phyloP scores from a whole-genome alignment of 371 early-diverging fungal genomes.

The Dinochytrium kinnereticum region DNA sequence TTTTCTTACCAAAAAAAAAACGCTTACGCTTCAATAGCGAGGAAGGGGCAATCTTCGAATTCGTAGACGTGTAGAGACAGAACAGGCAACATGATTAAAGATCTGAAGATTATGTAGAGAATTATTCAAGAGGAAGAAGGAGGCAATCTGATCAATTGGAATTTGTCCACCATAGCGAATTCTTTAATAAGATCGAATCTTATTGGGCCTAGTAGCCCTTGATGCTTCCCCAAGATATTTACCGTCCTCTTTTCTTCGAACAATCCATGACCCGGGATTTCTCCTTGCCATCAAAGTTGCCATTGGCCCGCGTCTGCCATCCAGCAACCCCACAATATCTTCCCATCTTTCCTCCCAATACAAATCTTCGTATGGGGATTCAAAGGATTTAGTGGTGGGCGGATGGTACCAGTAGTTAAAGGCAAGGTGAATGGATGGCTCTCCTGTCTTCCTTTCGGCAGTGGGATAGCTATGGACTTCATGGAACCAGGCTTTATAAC shows the following conservation, averaged over 20 bases:
- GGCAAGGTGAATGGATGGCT: constrained; percentile 45
- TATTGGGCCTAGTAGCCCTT: constrained; percentile 16
- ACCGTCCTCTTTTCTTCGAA: constrained; percentile 19
- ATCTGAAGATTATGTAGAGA: too few species aligned
- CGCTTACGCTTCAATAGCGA: too few species aligned
- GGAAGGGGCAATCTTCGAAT: too few species aligned
- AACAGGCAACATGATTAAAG: too few species aligned
- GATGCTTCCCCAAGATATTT: constrained; percentile 27
- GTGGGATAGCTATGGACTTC: constrained; percentile 46
- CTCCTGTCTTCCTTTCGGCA: not conserved
- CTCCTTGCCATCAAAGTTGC: constrained; percentile 19
- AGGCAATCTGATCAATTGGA: too few species aligned
- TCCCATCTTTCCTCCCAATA: constrained; percentile 40
- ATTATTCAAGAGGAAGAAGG: too few species aligned
- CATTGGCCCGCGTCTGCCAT: not conserved
- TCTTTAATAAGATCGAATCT: too few species aligned
- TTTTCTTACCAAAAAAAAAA: not conserved
- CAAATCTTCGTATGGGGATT: constrained; percentile 38
- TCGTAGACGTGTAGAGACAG: too few species aligned
- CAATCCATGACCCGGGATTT: constrained; percentile 30
- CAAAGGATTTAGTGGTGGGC: constrained; percentile 36
- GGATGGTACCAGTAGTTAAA: constrained; percentile 59
- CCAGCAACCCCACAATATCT: constrained; percentile 6
- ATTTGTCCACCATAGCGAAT: too few species aligned
- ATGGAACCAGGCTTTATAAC: constrained; percentile 56